Percentiles rank a stretch among this genome's conserved stretches.
Conservation (phyloP, 129 eudicot species). For the Lactuca sativa region DNA sequence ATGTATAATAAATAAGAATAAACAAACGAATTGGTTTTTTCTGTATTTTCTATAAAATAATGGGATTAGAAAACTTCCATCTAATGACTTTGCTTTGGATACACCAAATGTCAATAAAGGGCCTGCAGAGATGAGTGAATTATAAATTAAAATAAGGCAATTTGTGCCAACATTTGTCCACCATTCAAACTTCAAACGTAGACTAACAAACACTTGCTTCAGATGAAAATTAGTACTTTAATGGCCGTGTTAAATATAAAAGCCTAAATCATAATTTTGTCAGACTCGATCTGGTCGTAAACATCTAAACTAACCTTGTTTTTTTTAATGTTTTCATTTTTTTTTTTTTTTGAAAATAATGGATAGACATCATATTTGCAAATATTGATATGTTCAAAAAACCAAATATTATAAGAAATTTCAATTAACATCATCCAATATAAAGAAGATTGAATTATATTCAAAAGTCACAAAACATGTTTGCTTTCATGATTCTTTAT, state of each 20-base stretch:
- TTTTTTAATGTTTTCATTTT: no score
- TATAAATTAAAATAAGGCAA: constrained; percentile 1
- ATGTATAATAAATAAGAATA: no score
- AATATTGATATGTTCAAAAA: no score
- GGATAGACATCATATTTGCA: no score
- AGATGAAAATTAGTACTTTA: background rate
- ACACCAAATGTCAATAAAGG: constrained; percentile 5
- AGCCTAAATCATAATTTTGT: background rate
- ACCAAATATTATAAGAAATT: no score
- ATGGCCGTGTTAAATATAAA: background rate
- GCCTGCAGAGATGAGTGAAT: constrained; percentile 10
- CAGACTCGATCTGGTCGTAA: constrained; percentile 5
- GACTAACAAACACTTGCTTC: constrained; percentile 4
- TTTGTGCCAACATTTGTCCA: constrained; percentile 8
- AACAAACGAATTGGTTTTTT: no score
- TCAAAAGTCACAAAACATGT: no score
- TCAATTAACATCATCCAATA: no score
- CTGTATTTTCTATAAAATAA: background rate
- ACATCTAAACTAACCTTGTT: background rate
- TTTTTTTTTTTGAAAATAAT: no score
- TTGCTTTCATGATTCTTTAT: no score
- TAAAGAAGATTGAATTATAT: no score
- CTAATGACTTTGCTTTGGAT: constrained; percentile 19
- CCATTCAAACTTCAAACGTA: background rate
- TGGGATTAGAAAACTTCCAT: constrained; percentile 8